Conservation (phyloP, 208 protist species). For the Porcisia hertigi region DNA sequence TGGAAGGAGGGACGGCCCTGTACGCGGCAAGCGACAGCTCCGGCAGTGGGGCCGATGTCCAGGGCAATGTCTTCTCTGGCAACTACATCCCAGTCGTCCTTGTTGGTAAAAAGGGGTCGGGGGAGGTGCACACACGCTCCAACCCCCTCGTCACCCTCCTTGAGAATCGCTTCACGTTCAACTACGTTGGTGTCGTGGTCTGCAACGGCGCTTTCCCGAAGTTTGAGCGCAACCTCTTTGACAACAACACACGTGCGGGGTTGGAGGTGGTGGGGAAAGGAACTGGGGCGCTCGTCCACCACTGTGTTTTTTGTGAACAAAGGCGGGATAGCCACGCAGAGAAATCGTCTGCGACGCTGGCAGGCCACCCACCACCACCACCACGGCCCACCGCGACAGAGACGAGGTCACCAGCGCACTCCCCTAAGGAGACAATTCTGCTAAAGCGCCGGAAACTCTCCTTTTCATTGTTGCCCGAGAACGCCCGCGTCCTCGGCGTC, state of each 20-base stretch:
- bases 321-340: conserved; percentile 1
- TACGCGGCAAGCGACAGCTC: conserved; percentile 40
- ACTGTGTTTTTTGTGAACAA: conserved; percentile 69
- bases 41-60: conserved; percentile 27
- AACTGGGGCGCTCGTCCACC: conserved; percentile 46
- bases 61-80: conserved; percentile 60
- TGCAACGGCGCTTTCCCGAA: conserved; percentile 63
- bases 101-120: conserved; percentile 13
- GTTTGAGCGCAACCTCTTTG: conserved; percentile 72
- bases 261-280: conserved; percentile 62
- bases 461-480: conserved; percentile 42
- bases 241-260: conserved; percentile 63
- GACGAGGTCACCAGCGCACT: conserved; percentile 2
- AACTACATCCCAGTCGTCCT: conserved; percentile 69
- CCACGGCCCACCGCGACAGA: background rate
- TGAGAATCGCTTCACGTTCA: conserved; percentile 67
- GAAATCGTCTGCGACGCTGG: background rate
- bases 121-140: conserved; percentile 13
- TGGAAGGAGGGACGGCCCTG: conserved; percentile 38
- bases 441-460: conserved; percentile 37
- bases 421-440: conserved; percentile 34
- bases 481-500: conserved; percentile 35
- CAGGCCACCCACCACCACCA: background rate
- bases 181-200: conserved; percentile 75
- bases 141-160: conserved; percentile 17